phyloP scores from a whole-genome alignment of 2,329 filamentous ascomycete genomes.

The Trichophyton schoenleinii region DNA sequence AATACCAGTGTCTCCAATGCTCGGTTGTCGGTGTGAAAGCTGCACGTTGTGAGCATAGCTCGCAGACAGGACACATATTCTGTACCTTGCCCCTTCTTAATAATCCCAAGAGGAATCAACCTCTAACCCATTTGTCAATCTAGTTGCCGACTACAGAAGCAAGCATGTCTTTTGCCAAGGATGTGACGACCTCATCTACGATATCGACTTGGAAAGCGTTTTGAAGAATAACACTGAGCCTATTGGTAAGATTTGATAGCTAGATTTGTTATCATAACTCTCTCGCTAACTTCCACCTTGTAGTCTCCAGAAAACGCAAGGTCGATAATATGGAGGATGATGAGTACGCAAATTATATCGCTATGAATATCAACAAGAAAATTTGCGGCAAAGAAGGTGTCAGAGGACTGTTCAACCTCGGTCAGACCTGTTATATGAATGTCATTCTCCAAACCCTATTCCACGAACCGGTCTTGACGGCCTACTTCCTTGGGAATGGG shows the following conservation, averaged over 20 bases:
- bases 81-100: slow-evolving; percentile 20
- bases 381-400: slow-evolving; percentile 80
- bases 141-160: slow-evolving; percentile 32
- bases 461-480: slow-evolving; percentile 81
- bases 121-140: slow-evolving; percentile 7
- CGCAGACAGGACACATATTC: slow-evolving; percentile 30
- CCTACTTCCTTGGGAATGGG: slow-evolving; percentile 84
- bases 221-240: slow-evolving; percentile 14
- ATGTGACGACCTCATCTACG: slow-evolving; percentile 33
- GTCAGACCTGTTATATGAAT: slow-evolving; percentile 97
- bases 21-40: slow-evolving; percentile 21
- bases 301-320: slow-evolving; percentile 24
- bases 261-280: neutral
- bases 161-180: slow-evolving; percentile 29
- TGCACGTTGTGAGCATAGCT: slow-evolving; percentile 25
- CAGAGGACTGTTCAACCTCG: slow-evolving; percentile 89
- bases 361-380: slow-evolving; percentile 62
- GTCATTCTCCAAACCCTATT: slow-evolving; percentile 88
- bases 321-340: slow-evolving; percentile 23
- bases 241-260: neutral
- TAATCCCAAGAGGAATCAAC: neutral
- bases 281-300: neutral
- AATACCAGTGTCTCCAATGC: slow-evolving; percentile 30
- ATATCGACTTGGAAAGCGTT: slow-evolving; percentile 28
- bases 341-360: slow-evolving; percentile 65